Conservation (phyloP, 202 grass and related monocot species). For the Saccharum hybrid region DNA sequence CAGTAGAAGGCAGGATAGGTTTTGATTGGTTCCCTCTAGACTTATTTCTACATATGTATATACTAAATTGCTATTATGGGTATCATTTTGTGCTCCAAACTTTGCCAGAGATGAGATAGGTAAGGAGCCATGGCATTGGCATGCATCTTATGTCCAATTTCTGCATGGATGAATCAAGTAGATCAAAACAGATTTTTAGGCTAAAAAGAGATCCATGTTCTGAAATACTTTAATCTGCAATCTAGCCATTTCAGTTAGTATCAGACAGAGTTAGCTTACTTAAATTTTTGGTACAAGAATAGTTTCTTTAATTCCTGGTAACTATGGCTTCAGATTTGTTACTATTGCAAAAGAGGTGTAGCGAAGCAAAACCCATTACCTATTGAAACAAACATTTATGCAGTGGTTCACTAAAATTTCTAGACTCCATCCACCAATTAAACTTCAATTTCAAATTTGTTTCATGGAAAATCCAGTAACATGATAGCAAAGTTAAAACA, state of each 20-base stretch:
- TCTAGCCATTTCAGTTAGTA: neutral
- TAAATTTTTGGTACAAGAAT: neutral
- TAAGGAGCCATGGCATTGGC: neutral
- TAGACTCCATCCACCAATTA: neutral
- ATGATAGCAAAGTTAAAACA: neutral
- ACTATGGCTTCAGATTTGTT: neutral
- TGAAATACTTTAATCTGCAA: neutral
- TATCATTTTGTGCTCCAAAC: neutral
- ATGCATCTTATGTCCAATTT: neutral
- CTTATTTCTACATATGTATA: neutral
- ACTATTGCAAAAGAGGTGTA: neutral
- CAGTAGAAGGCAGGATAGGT: neutral
- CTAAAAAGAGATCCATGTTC: neutral
- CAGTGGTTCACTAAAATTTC: neutral
- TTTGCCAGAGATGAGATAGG: neutral
- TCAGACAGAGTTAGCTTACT: neutral
- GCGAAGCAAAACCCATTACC: neutral
- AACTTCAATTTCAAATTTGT: neutral
- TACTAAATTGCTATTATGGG: no score
- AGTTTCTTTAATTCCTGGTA: neutral
- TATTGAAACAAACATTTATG: conserved; percentile 13
- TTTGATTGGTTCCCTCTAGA: neutral
- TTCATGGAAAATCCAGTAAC: neutral
- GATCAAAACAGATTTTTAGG: neutral
- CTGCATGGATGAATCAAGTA: neutral